Evolutionary conservation across 192 early-diverging fungal genomes (phyloP).

Genomic region (Backusella macrospora): DNA sequence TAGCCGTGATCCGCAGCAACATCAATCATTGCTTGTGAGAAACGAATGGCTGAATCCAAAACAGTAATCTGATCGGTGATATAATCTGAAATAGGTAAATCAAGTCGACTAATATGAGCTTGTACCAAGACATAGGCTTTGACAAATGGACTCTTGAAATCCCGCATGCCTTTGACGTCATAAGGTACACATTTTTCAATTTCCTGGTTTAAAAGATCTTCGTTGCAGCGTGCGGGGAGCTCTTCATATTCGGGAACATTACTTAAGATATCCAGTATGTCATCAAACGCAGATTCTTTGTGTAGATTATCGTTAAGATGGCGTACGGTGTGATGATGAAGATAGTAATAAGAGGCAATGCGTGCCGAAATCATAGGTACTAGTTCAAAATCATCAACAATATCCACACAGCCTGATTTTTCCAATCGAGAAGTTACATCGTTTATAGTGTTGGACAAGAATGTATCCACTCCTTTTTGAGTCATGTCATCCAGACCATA

Average conservation of each 20-base stretch:
- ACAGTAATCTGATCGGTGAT: conserved; percentile 89
- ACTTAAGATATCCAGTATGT: conserved; percentile 76
- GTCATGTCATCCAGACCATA: conserved; percentile 86
- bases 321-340: conserved; percentile 79
- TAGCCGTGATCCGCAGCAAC: conserved; percentile 74
- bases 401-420: conserved; percentile 72
- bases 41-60: conserved; percentile 88
- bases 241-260: conserved; percentile 89
- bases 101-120: conserved; percentile 79
- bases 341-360: conserved; percentile 93
- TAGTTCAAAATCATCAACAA: conserved; percentile 67
- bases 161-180: conserved; percentile 57
- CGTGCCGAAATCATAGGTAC: conserved; percentile 73
- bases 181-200: conserved; percentile 75
- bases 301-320: conserved; percentile 65
- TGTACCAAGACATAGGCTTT: conserved; percentile 92
- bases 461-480: conserved; percentile 66
- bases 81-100: conserved; percentile 88
- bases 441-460: conserved; percentile 82
- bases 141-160: conserved; percentile 84
- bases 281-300: conserved; percentile 51
- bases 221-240: conserved; percentile 93
- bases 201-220: conserved; percentile 87
- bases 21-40: conserved; percentile 95
- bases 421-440: conserved; percentile 69